These are phyloP conservation scores for Noccaea bulbosa DNA, from an alignment of 345 rosid species.

Conservation along the genomic window DNA sequence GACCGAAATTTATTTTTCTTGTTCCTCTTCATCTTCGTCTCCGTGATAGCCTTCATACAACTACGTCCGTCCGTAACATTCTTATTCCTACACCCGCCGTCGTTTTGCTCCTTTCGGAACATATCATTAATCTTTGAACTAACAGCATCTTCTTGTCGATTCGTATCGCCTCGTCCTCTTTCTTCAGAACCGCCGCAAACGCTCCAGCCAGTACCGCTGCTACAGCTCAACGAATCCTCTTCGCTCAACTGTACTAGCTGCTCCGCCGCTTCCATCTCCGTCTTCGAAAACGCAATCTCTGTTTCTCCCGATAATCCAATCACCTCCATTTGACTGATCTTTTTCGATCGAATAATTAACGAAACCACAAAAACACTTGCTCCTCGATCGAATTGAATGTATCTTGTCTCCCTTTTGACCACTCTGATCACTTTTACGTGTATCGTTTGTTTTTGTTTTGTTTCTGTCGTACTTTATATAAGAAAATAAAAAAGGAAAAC, in stretches of 20 bases:
- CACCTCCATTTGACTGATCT: conserved; percentile 18
- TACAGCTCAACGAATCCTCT: conserved; percentile 39
- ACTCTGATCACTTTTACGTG: conserved; percentile 31
- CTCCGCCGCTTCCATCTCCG: conserved; percentile 39
- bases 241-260: conserved; percentile 40
- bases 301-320: conserved; percentile 13
- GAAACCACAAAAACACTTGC: background rate
- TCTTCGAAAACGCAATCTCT: conserved; percentile 27
- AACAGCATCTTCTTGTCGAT: conserved; percentile 32
- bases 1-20: conserved; percentile 39
- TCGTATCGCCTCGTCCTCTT: background rate
- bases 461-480: conserved; percentile 13
- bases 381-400: conserved; percentile 7
- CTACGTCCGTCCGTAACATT: conserved; percentile 4
- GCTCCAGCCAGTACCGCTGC: conserved; percentile 32
- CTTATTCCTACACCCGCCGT: background rate
- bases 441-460: background rate
- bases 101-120: conserved; percentile 20
- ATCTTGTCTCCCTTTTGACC: conserved; percentile 8
- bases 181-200: conserved; percentile 2
- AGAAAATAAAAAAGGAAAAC: background rate
- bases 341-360: too few relatives aligned
- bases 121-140: background rate
- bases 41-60: background rate
- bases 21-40: conserved; percentile 7